Percentiles rank a stretch among this genome's conserved stretches.
Conservation (phyloP, 805 yeast species). For the Cyberlindnera subsufficiens region DNA sequence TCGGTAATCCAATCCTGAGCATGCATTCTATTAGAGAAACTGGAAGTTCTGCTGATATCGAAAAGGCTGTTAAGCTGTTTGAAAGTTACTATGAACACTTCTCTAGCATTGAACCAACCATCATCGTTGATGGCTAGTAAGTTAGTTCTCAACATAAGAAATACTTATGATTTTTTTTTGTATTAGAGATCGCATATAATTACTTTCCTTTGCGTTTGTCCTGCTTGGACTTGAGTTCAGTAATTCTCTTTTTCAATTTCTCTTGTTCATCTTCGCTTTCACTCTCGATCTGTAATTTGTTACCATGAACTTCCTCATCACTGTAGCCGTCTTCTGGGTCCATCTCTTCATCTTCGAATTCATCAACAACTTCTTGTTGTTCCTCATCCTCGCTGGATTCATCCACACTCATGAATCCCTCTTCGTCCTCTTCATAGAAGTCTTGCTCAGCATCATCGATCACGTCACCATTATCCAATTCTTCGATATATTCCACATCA, state of each 20-base stretch:
- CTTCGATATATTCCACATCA: slow-evolving; percentile 66
- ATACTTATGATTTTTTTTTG: not conserved
- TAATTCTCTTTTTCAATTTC: slow-evolving; percentile 17
- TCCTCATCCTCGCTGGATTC: slow-evolving; percentile 27
- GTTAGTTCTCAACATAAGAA: not conserved
- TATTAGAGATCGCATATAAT: not conserved
- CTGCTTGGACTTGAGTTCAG: slow-evolving; percentile 19
- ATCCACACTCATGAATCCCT: slow-evolving; percentile 28
- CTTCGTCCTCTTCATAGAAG: slow-evolving; percentile 27
- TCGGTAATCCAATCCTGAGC: slow-evolving; percentile 87
- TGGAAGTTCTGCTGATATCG: slow-evolving; percentile 74
- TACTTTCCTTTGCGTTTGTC: slow-evolving; percentile 14
- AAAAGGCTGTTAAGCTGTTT: slow-evolving; percentile 54
- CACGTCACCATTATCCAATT: slow-evolving; percentile 42
- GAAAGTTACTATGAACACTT: slow-evolving; percentile 51
- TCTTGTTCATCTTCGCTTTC: slow-evolving; percentile 22
- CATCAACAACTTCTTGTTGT: slow-evolving; percentile 11
- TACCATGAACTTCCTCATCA: slow-evolving; percentile 26
- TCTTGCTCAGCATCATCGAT: slow-evolving; percentile 43
- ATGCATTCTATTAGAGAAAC: slow-evolving; percentile 96
- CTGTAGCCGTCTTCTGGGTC: slow-evolving; percentile 30
- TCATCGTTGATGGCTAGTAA: slow-evolving; percentile 30
- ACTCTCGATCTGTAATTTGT: slow-evolving; percentile 11
- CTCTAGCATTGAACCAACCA: slow-evolving; percentile 34
- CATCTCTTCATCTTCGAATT: slow-evolving; percentile 19